Evolutionary conservation across 495 filamentous ascomycete species (phyloP).

Genomic region (Penicillium arizonense): DNA sequence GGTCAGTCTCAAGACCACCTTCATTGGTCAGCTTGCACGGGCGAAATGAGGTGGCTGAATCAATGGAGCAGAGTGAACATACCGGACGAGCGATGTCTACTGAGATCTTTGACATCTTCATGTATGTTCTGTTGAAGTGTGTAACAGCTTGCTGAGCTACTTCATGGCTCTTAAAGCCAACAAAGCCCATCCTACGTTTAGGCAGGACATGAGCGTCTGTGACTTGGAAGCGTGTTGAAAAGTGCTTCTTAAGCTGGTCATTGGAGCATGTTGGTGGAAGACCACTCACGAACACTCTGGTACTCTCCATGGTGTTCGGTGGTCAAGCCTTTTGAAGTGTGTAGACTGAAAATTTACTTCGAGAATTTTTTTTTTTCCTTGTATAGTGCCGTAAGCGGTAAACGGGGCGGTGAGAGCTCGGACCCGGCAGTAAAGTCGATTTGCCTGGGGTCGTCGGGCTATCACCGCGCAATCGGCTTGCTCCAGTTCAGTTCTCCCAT

Average conservation of each 20-base stretch:
- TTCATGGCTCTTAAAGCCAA: conserved; percentile 84
- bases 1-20: conserved; percentile 50
- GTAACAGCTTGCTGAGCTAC: conserved; percentile 79
- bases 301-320: conserved; percentile 41
- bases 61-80: conserved; percentile 30
- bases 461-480: conserved; percentile 9
- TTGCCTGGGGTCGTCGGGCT: conserved; percentile 5
- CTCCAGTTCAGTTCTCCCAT: neutral
- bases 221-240: conserved; percentile 69
- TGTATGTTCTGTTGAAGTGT: conserved; percentile 92
- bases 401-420: conserved; percentile 12
- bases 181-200: conserved; percentile 87
- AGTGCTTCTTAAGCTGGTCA: conserved; percentile 86
- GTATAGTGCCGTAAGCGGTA: conserved; percentile 39
- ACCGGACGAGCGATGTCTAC: conserved; percentile 91
- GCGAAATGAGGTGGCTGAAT: conserved; percentile 17
- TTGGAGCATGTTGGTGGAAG: conserved; percentile 69
- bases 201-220: conserved; percentile 91
- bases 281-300: conserved; percentile 88
- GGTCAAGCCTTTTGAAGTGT: conserved; percentile 16
- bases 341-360: conserved; percentile 15
- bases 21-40: conserved; percentile 44
- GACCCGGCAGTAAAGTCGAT: conserved; percentile 13
- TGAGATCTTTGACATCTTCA: conserved; percentile 91
- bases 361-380: conserved; percentile 34